Base-by-base conservation (phyloP, 169 alveolate species). In the Amoebophrya sp. region DNA sequence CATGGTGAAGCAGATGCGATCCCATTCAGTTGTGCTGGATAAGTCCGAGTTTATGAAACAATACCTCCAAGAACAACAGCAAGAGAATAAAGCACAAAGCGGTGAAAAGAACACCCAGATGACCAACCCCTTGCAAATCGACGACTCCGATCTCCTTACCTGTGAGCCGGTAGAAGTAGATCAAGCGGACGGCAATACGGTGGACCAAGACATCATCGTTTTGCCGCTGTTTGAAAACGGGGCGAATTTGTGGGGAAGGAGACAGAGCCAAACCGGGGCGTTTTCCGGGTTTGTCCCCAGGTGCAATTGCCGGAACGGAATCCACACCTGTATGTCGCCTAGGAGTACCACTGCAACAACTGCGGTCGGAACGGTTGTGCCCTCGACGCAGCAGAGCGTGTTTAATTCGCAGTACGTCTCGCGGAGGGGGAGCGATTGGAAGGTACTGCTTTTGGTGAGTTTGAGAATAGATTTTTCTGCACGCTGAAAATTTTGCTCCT, bases 241-340 rank as follows among this genome's bases (percentile, higher is more conserved):
- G 38, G 83, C 83, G 35, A 66, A 66, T n/a, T 66, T 66, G 83
- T 66, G 83, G 83, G 83, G 66, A 47, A 47, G 66, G 66, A 47
- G 66, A 7, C 18, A 18, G 66, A 18, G 66, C 66, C 18, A 7
- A 18, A 47, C 29, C 7, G 29, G 66, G 66, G 7, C 29, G 18
- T 47, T 7, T 47, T 47, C 66, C 7, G 29, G 66, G 66, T 18
- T 47, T 18, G 66, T 47, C n/a, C n/a, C n/a, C n/a, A n/a, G n/a
- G n/a, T 66, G 83, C 83, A 66, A 66, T 25, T 66, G 83, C 35
- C 83, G 83, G 29, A 25, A 66, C 83, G 83, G 83, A 25, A 12
- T 66, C 83, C 83, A 66, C 83, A 66, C 83, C 35, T 66, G 83
- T 25, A 66, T 66, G 83, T 66, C 83, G 1, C 83, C 83, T 1